Base-by-base conservation (phyloP, 2,329 filamentous ascomycete species). In the Penicillium palitans region DNA sequence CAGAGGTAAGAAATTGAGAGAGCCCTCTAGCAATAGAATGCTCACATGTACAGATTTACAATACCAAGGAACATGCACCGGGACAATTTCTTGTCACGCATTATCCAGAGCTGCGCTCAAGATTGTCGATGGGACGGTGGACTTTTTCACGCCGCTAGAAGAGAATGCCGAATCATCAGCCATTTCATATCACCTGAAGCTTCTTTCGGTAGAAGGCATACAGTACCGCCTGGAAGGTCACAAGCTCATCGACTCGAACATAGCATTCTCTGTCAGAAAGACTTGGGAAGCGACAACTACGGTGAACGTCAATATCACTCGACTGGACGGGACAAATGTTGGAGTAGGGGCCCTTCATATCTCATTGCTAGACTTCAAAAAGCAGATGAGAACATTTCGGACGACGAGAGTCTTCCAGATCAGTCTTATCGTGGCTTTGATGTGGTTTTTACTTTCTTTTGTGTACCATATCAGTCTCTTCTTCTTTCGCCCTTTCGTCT, bases 271-370 rank as follows among this genome's bases (percentile, higher is more conserved):
- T 1, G 15, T 52, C n/a, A 46, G 48, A 12, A 57, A 56, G 21
- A 57, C 61, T 9, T 65, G 63, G 64, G 37, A 60, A 37, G 59
- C 58, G 24, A 65, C 61, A 33, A 64, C 61, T 8, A 59, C 57
- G 2, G 45, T 65, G 10, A 58, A 61, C 19, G 25, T 60, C 25
- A 48, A n/a, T n/a, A 52, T 64, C 42, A 39, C 40, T 29, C 48
- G 39, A 29, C 31, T 8, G n/a, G 52, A 58, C 8, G 59, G 46
- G 29, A 37, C 21, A 25, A 35, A 47, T 12, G 17, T 62, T 40
- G 31, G 31, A 15, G 5, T 12, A 13, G 31, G 31, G 12, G 31
- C 31, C 12, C 12, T 33, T 13, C 31, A 33, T 33, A 33, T 33
- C 13, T 33, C 31, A 41, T 19, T 57, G 21, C 39, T 17, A 2